A percentile compares a stretch with the other conserved stretches of the same genome.
Evolutionary conservation across 2,329 filamentous ascomycete genomes (phyloP).

Genomic region (Paraphoma sp.): DNA sequence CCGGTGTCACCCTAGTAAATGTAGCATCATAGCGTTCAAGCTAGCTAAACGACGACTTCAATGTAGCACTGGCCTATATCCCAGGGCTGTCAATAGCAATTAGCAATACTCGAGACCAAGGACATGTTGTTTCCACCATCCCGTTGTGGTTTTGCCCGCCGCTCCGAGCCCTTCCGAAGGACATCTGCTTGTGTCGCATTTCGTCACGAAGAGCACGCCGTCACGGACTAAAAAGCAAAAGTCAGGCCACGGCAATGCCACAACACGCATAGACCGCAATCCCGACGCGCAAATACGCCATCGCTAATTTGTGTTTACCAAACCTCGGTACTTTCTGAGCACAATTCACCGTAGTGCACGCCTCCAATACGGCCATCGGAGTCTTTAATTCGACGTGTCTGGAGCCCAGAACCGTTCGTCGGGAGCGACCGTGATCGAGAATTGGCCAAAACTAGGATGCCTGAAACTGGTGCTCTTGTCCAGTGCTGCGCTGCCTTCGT

Average conservation of each 20-base stretch:
- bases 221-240: background rate
- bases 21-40: background rate
- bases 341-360: background rate
- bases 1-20: background rate
- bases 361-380: background rate
- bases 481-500: background rate
- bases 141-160: too few species aligned
- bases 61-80: background rate
- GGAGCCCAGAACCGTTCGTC: conserved; percentile 2
- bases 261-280: background rate
- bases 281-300: background rate
- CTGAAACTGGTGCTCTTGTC: conserved; percentile 1
- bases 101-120: too few species aligned
- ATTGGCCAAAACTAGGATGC: background rate
- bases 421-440: conserved; percentile 8
- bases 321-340: background rate
- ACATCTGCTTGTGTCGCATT: background rate
- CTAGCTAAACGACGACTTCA: background rate
- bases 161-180: background rate
- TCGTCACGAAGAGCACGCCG: background rate
- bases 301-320: background rate
- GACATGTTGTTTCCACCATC: too few species aligned
- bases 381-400: background rate
- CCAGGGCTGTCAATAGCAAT: too few species aligned
- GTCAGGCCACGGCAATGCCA: background rate